Conservation (phyloP, 768 basidiomycete species). For the Nidularia pulvinata region DNA sequence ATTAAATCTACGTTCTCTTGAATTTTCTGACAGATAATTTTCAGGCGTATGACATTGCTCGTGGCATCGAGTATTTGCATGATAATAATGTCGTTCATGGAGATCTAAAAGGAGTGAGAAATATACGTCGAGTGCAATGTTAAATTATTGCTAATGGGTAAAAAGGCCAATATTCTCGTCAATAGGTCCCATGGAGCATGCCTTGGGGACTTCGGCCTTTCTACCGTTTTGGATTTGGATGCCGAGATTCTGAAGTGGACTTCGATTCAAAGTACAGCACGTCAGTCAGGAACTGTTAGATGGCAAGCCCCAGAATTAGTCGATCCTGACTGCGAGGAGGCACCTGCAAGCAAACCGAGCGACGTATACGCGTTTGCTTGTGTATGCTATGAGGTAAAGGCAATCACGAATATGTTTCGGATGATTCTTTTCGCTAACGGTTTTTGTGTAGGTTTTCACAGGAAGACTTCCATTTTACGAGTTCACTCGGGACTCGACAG, state of each 20-base stretch:
- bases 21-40: background rate
- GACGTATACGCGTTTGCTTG: conserved; percentile 10
- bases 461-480: conserved; percentile 17
- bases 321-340: background rate
- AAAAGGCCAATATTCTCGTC: conserved; percentile 11
- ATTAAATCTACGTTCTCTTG: background rate
- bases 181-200: conserved; percentile 4
- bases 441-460: conserved; percentile 12
- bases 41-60: conserved; percentile 8
- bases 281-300: background rate
- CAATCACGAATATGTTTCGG: background rate
- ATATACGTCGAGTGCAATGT: background rate
- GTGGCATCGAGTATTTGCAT: conserved; percentile 14
- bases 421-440: conserved; percentile 5
- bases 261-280: background rate
- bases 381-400: conserved; percentile 2
- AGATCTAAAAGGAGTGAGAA: conserved; percentile 16
- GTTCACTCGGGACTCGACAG: conserved; percentile 9
- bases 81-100: conserved; percentile 11
- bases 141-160: background rate
- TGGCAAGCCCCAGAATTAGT: conserved; percentile 9
- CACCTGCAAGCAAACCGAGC: background rate
- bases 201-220: conserved; percentile 5
- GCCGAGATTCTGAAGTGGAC: background rate
- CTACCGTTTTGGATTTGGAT: background rate